phyloP scores from a whole-genome alignment of 345 rosid genomes.

The Brassica napus region Da-Ae NC_063436.1:3336501-3337000 shows the following conservation, averaged over 20 bases:
- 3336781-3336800: conserved; percentile 96
- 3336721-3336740: conserved; percentile 19
- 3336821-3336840: conserved; percentile 74
- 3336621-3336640: neutral
- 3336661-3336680: neutral
- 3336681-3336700: conserved; percentile 7
- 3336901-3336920: conserved; percentile 32
- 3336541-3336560: too few relatives aligned
- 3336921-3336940: conserved; percentile 91
- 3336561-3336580: neutral
- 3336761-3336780: conserved; percentile 96
- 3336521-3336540: too few relatives aligned
- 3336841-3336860: neutral
- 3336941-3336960: conserved; percentile 84
- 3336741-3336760: conserved; percentile 94
- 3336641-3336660: conserved; percentile 22
- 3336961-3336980: conserved; percentile 74
- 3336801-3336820: conserved; percentile 97
- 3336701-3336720: conserved; percentile 10
- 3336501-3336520: neutral
- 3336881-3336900: conserved; percentile 11
- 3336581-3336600: neutral
- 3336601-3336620: neutral
- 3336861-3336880: neutral
- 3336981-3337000: conserved; percentile 80